phyloP scores from a whole-genome alignment of 805 yeast species.

The Lipomyces oligophaga region DNA sequence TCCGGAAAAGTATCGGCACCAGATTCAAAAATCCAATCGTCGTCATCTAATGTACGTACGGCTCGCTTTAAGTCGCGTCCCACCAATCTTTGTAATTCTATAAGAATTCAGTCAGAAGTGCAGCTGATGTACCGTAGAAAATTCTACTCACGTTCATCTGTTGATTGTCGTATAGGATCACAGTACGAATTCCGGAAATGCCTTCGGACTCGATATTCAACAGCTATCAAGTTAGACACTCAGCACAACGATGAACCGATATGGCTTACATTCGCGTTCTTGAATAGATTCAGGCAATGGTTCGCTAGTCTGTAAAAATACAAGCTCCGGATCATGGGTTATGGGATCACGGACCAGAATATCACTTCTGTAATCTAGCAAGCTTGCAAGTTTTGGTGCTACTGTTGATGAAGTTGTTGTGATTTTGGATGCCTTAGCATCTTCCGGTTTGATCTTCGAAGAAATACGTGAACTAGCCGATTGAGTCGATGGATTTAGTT shows the following conservation, averaged over 20 bases:
- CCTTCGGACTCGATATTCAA: constrained; percentile 14
- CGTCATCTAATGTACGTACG: constrained; percentile 18
- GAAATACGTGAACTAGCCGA: not conserved
- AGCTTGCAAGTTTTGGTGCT: not conserved
- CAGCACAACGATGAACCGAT: not conserved
- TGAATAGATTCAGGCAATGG: constrained; percentile 13
- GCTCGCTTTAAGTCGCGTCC: constrained; percentile 18
- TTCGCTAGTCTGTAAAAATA: constrained; percentile 14
- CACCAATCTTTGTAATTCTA: constrained; percentile 20
- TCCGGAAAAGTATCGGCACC: constrained; percentile 11
- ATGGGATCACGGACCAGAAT: constrained; percentile 20
- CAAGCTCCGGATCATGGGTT: constrained; percentile 23
- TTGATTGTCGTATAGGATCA: constrained; percentile 3
- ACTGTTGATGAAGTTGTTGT: constrained; percentile 5
- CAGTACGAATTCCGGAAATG: constrained; percentile 9
- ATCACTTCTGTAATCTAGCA: constrained; percentile 12
- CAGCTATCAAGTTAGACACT: constrained; percentile 1
- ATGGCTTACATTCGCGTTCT: constrained; percentile 23
- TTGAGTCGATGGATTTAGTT: not conserved
- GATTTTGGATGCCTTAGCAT: not conserved
- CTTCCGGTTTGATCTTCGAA: not conserved
- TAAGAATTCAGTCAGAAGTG: constrained; percentile 1
- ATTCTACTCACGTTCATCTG: constrained; percentile 5
- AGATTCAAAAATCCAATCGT: constrained; percentile 25
- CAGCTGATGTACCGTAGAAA: not conserved